A percentile compares a stretch with the other conserved stretches of the same genome.
Evolutionary conservation across 176 grass and related monocot genomes (phyloP).

Genomic region (Raddia distichophylla): DNA sequence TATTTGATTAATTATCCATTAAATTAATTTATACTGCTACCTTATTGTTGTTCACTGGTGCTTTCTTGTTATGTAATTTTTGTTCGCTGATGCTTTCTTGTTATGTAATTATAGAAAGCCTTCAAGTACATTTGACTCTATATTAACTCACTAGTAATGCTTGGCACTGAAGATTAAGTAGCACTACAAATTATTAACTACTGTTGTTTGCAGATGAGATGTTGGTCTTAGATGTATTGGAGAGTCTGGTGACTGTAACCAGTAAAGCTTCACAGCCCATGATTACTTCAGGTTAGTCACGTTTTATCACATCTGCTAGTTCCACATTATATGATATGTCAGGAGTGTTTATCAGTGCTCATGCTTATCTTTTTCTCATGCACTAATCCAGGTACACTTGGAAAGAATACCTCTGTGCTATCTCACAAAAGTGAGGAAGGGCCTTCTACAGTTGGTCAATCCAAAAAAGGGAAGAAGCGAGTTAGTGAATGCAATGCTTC

Average conservation of each 20-base stretch:
- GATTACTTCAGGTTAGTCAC: constrained; percentile 55
- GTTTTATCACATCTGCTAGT: not conserved
- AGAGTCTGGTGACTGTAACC: constrained; percentile 52
- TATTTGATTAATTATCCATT: constrained; percentile 18
- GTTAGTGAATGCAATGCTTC: constrained; percentile 34
- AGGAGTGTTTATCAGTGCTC: constrained; percentile 16
- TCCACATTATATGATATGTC: constrained; percentile 14
- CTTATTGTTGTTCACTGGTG: constrained; percentile 13
- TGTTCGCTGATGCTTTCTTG: constrained; percentile 9
- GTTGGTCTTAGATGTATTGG: constrained; percentile 58
- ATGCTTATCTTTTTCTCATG: constrained; percentile 24
- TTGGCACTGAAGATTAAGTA: constrained; percentile 17
- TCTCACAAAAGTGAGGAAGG: constrained; percentile 39
- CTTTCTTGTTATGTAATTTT: constrained; percentile 6
- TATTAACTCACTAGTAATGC: constrained; percentile 8
- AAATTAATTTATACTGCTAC: constrained; percentile 20
- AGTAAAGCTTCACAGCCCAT: constrained; percentile 31
- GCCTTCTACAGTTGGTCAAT: constrained; percentile 19
- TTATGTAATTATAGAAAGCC: not conserved
- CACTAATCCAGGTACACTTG: constrained; percentile 38
- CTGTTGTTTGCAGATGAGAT: constrained; percentile 57
- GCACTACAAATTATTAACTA: not conserved
- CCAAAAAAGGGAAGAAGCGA: constrained; percentile 41
- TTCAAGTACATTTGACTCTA: not conserved
- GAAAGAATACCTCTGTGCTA: constrained; percentile 20